Evolutionary conservation across 352 stramenopile genomes (phyloP).

Genomic region (Phytophthora sp.): DNA sequence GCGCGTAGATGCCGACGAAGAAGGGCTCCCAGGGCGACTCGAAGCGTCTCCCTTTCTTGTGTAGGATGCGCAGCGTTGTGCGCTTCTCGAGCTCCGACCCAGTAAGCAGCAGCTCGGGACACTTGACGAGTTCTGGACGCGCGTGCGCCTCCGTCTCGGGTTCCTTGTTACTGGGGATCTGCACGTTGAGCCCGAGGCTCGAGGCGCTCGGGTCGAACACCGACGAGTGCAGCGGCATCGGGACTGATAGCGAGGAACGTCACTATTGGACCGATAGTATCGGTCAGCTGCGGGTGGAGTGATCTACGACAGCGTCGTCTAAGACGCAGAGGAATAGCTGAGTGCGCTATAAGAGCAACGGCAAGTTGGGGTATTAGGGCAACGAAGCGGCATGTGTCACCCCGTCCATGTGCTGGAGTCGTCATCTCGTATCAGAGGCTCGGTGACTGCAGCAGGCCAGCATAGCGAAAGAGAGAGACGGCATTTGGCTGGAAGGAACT

Average conservation of each 20-base stretch:
- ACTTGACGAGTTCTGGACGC: constrained; percentile 38
- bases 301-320: too few species aligned
- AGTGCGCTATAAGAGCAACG: constrained; percentile 15
- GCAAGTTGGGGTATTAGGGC: constrained; percentile 21
- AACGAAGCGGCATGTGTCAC: background rate
- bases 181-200: constrained; percentile 14
- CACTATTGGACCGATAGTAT: too few species aligned
- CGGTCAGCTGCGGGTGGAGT: too few species aligned
- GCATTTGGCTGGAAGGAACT: constrained; percentile 15
- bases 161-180: constrained; percentile 22
- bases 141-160: constrained; percentile 2
- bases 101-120: constrained; percentile 57
- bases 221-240: constrained; percentile 29
- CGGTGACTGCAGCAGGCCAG: constrained; percentile 15
- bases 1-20: constrained; percentile 66
- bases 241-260: background rate
- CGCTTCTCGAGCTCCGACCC: constrained; percentile 54
- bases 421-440: constrained; percentile 35
- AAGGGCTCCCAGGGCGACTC: constrained; percentile 66
- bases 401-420: constrained; percentile 18
- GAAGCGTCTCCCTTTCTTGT: constrained; percentile 75
- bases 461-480: constrained; percentile 30
- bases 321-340: constrained; percentile 26
- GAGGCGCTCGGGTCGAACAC: constrained; percentile 24
- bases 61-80: constrained; percentile 48